Base-by-base conservation (phyloP, 1,139 yeast species). In the Nakaseomyces glabratus region DNA sequence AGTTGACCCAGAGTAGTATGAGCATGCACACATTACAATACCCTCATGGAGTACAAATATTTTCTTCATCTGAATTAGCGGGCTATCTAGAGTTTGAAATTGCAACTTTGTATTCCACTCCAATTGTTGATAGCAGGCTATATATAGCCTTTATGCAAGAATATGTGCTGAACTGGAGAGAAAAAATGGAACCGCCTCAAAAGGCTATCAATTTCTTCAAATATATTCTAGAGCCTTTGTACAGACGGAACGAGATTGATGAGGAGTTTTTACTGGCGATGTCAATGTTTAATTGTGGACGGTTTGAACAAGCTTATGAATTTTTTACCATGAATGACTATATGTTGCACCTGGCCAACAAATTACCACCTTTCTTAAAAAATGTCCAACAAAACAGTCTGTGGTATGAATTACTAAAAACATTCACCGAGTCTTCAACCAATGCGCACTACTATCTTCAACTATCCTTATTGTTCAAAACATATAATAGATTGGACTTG, bases 231-330 rank as follows among this genome's bases (percentile, higher is more conserved):
- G 35, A 38, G 31, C 43, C 41, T 4, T 52, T 47, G 20, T 46
- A 45, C 24, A 35, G 48, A 7, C 44, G 46, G 20, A 37, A 42
- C 12, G 39, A 47, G 24, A 33, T 35, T 21, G 30, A 42, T 7
- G 48, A 52, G 21, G 57, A 55, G 30, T 48, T 55, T 34, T 38
- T 54, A 36, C 28, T 49, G 17, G 56, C 55, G 4, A 44, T 53
- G 44, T 25, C 48, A 10, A 36, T 45, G 17, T 53, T 51, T 35
- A 42, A 39, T n/a, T 51, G 52, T 30, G 51, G 44, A 4, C 38
- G 44, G 13, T 49, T 44, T 34, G 48, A 40, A 7, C 39, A 46
- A 25, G 45, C 58, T 2, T 55, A 37, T 35, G 47, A 45, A 11
- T 45, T 42, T 21, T 51, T 55, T 33, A 41, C 44, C 21, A 28